These are phyloP conservation scores for Tulasnella sp. DNA, from an alignment of 768 basidiomycete genomes.

Conservation along the genomic window DNA sequence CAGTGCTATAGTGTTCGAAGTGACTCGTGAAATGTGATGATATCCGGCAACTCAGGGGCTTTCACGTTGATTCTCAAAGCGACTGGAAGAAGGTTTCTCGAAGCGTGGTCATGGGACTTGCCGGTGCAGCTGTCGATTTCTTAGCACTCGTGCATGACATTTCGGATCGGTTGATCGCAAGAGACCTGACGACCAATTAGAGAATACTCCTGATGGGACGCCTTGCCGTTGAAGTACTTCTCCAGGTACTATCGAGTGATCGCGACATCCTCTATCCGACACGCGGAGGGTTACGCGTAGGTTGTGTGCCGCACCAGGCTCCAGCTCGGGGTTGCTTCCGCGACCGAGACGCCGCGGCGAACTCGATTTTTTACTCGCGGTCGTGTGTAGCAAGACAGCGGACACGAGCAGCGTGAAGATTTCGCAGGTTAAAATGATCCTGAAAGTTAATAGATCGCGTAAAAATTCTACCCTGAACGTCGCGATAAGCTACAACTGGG, in stretches of 20 bases:
- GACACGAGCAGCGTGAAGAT: background rate
- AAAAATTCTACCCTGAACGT: background rate
- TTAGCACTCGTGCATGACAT: background rate
- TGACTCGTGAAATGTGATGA: background rate
- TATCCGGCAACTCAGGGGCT: background rate
- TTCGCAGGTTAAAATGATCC: background rate
- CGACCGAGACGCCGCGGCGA: constrained; percentile 8
- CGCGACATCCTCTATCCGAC: background rate
- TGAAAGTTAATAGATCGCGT: background rate
- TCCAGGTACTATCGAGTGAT: constrained; percentile 8
- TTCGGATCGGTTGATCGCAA: background rate
- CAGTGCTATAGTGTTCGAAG: background rate
- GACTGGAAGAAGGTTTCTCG: background rate
- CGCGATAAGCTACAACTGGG: background rate
- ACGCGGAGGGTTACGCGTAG: background rate
- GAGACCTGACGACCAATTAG: background rate
- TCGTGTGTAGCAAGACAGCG: background rate
- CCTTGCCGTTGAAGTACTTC: background rate
- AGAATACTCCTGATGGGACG: background rate
- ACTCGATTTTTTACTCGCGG: background rate
- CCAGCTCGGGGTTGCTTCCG: background rate
- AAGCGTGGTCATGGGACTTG: constrained; percentile 7
- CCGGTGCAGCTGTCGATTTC: background rate
- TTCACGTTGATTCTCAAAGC: background rate
- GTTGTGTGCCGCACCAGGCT: background rate